A percentile compares a stretch with the other conserved stretches of the same genome.
Evolutionary conservation across 1,139 yeast genomes (phyloP).

Genomic region (Sugiyamaella xylanicola): DNA sequence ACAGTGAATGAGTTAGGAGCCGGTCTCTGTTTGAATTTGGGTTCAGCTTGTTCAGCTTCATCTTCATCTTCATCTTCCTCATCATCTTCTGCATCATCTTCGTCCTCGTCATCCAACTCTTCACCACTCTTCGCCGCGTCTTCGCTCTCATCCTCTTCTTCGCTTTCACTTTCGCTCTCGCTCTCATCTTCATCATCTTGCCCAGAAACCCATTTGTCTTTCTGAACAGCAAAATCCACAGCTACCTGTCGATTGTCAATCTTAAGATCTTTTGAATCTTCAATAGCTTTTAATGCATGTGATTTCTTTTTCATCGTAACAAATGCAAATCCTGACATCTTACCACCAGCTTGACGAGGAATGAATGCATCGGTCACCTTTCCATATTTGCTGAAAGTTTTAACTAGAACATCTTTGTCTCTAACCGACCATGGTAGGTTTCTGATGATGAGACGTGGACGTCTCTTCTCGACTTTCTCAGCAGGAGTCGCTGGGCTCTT

Average conservation of each 20-base stretch:
- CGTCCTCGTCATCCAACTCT: slow-evolving; percentile 36
- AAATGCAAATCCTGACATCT: slow-evolving; percentile 93
- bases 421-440: slow-evolving; percentile 96
- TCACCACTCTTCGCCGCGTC: too few relatives aligned
- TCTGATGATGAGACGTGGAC: slow-evolving; percentile 83
- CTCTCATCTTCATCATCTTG: slow-evolving; percentile 47
- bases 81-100: slow-evolving; percentile 31
- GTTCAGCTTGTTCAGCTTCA: slow-evolving; percentile 33
- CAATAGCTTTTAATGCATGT: slow-evolving; percentile 81
- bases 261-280: slow-evolving; percentile 68
- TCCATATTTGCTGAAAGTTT: slow-evolving; percentile 75
- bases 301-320: slow-evolving; percentile 82
- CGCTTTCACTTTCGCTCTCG: slow-evolving; percentile 40
- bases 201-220: slow-evolving; percentile 69
- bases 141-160: slow-evolving; percentile 37
- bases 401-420: slow-evolving; percentile 69
- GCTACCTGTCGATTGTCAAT: slow-evolving; percentile 92
- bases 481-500: slow-evolving; percentile 26
- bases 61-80: slow-evolving; percentile 35
- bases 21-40: slow-evolving; percentile 40
- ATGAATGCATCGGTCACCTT: slow-evolving; percentile 86
- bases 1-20: slow-evolving; percentile 45
- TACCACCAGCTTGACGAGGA: slow-evolving; percentile 86
- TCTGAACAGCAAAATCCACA: slow-evolving; percentile 91
- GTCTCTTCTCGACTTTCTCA: slow-evolving; percentile 54